phyloP scores from a whole-genome alignment of 2,329 filamentous ascomycete genomes.

The Trichoderma sp. region DNA sequence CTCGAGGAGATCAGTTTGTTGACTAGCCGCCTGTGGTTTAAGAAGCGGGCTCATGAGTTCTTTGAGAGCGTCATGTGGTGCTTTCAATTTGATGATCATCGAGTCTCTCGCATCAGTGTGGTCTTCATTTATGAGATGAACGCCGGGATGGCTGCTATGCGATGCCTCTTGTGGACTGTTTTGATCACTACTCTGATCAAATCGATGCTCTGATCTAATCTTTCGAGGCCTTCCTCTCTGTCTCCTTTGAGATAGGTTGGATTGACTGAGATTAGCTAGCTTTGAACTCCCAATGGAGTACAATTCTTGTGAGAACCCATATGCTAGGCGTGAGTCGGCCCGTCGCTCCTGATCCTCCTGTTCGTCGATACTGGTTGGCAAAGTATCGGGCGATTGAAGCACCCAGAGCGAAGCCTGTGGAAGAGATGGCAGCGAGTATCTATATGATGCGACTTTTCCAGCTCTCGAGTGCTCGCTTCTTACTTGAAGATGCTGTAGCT shows the following conservation, averaged over 20 bases:
- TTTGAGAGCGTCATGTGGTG: neutral
- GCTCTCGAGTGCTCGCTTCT: conserved; percentile 39
- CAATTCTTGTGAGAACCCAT: conserved; percentile 19
- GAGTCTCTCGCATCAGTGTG: neutral
- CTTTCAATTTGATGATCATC: neutral
- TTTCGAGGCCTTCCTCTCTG: conserved; percentile 35
- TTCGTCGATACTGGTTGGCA: neutral
- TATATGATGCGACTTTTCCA: conserved; percentile 41
- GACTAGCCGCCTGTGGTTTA: neutral
- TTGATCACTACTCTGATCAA: neutral
- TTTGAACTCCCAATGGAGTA: conserved; percentile 17
- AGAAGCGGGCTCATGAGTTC: neutral
- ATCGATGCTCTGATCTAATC: conserved; percentile 16
- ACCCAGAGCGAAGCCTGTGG: conserved; percentile 5
- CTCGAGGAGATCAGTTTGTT: neutral
- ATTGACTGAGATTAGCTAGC: conserved; percentile 33
- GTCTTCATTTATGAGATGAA: neutral
- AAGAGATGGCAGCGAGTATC: conserved; percentile 33
- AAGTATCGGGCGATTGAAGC: neutral
- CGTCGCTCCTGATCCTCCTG: neutral
- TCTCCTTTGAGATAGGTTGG: conserved; percentile 28
- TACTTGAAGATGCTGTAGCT: conserved; percentile 38
- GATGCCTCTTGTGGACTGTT: neutral
- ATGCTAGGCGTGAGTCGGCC: neutral
- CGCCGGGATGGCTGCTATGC: neutral